Evolutionary conservation across 306 rosid species (phyloP).

Genomic region (Ochetophila trinervis): DNA sequence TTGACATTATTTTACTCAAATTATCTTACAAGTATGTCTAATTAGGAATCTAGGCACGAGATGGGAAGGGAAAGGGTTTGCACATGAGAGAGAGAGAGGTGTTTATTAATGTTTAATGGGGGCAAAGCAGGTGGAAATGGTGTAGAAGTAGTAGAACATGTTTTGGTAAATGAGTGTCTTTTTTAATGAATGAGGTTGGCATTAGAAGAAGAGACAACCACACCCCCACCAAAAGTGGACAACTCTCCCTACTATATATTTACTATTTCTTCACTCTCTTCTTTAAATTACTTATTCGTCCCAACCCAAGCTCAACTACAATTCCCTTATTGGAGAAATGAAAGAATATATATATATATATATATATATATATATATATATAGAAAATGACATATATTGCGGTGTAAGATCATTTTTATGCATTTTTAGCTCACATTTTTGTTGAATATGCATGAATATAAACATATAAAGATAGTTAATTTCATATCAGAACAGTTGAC

Average conservation of each 20-base stretch:
- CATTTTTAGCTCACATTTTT: no score
- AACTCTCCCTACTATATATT: background rate
- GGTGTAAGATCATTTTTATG: no score
- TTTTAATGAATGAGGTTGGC: constrained; percentile 25
- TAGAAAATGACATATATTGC: no score
- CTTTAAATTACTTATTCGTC: no score
- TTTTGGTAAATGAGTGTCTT: constrained; percentile 26
- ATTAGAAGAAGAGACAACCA: constrained; percentile 32
- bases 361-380: no score
- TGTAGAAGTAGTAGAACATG: constrained; percentile 46
- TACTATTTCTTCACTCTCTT: constrained; percentile 1
- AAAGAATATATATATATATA: no score
- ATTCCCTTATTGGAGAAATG: no score
- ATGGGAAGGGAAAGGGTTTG: constrained; percentile 15
- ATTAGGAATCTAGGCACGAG: constrained; percentile 65
- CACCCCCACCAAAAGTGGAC: constrained; percentile 32
- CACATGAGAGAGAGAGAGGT: constrained; percentile 28
- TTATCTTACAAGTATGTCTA: constrained; percentile 34
- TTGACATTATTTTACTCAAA: constrained; percentile 32
- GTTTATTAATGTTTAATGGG: constrained; percentile 15
- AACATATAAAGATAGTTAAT: no score
- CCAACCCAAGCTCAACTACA: no score
- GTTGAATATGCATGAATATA: no score
- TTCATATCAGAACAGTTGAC: no score
- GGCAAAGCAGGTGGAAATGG: constrained; percentile 33